Percentiles rank a stretch among this genome's conserved stretches.
phyloP scores from a whole-genome alignment of 352 stramenopile species.

The Globisporangium nunn region DNA sequence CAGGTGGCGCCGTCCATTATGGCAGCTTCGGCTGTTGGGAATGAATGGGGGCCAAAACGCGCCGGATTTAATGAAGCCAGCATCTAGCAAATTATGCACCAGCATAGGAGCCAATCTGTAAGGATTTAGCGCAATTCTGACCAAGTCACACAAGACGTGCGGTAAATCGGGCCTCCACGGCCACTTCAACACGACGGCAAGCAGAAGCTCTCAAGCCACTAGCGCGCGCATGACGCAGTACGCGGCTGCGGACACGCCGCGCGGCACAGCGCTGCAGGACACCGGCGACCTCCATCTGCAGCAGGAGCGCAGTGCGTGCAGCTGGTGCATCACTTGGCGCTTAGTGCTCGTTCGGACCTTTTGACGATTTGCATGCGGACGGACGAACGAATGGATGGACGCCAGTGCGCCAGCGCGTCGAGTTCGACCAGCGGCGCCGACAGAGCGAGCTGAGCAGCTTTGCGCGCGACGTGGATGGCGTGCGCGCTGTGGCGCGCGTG shows the following conservation, averaged over 20 bases:
- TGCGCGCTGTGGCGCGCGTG: slow-evolving; percentile 23
- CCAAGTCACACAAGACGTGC: too few relatives aligned
- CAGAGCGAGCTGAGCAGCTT: slow-evolving; percentile 20
- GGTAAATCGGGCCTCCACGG: not conserved
- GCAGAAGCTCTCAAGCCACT: too few relatives aligned
- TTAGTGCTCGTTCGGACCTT: too few relatives aligned
- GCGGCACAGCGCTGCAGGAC: not conserved
- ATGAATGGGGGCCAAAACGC: too few relatives aligned
- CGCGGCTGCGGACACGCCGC: not conserved
- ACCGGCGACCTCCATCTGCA: not conserved
- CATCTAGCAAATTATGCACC: too few relatives aligned
- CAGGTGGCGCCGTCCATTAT: slow-evolving; percentile 24
- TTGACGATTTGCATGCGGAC: too few relatives aligned
- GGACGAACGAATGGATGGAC: not conserved
- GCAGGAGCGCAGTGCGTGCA: not conserved
- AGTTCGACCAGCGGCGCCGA: slow-evolving; percentile 14
- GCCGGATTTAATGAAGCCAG: too few relatives aligned
- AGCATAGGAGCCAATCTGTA: too few relatives aligned
- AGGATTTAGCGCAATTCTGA: too few relatives aligned
- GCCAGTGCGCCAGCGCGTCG: slow-evolving; percentile 8
- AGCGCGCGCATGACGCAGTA: not conserved
- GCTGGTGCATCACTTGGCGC: not conserved
- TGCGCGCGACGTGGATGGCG: slow-evolving; percentile 12
- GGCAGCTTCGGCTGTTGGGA: too few relatives aligned
- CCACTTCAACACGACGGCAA: not conserved